These are phyloP conservation scores for Arthrocladium fulminans DNA, from an alignment of 2,329 filamentous ascomycete species.

Conservation along the genomic window DNA sequence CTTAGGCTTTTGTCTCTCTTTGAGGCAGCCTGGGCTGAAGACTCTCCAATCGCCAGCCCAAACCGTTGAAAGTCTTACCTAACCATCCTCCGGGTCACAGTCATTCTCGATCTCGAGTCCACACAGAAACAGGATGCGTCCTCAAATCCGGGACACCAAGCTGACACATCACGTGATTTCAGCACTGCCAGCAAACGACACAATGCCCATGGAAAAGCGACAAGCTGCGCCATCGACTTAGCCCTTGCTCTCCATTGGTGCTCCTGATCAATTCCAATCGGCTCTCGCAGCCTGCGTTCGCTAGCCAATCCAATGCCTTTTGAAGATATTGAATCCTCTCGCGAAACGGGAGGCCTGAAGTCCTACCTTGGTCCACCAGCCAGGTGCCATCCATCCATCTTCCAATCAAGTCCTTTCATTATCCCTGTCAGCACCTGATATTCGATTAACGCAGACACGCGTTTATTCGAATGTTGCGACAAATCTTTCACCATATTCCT, in stretches of 20 bases:
- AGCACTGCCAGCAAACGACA: too few relatives aligned
- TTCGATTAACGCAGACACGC: background rate
- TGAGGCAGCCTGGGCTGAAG: too few relatives aligned
- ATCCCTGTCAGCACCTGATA: background rate
- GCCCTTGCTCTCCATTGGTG: too few relatives aligned
- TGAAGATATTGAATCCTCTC: background rate
- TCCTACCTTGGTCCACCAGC: background rate
- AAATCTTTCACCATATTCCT: too few relatives aligned
- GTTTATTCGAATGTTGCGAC: too few relatives aligned
- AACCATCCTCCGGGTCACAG: background rate
- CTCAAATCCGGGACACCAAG: too few relatives aligned
- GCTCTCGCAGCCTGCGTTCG: background rate
- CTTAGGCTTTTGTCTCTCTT: too few relatives aligned
- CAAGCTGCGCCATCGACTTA: too few relatives aligned
- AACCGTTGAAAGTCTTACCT: background rate
- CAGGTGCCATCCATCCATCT: background rate
- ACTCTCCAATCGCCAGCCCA: background rate
- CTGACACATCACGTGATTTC: too few relatives aligned
- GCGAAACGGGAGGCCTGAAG: background rate
- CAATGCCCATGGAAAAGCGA: too few relatives aligned
- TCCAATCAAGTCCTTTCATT: background rate
- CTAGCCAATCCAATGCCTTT: background rate
- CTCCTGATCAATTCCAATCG: background rate
- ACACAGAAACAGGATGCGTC: too few relatives aligned
- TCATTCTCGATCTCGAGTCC: too few relatives aligned